These are phyloP conservation scores for Porpolomopsis calyptriformis DNA, from an alignment of 768 basidiomycete species.

Conservation along the genomic window DNA sequence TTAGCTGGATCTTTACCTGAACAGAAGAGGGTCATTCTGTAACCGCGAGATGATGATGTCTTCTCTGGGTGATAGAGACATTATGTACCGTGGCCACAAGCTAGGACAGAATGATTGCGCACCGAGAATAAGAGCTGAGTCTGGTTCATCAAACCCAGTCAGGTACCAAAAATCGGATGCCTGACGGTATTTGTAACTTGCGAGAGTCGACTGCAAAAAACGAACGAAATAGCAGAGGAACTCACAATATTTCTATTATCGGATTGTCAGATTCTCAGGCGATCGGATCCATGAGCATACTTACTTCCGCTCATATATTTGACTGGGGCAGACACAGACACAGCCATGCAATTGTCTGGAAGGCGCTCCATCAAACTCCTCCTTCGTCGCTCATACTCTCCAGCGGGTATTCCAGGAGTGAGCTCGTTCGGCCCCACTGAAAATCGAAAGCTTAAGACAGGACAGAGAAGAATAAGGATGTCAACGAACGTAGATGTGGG, in stretches of 20 bases:
- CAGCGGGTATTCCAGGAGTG: constrained; percentile 68
- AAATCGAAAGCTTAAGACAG: neutral
- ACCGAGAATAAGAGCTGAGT: constrained; percentile 83
- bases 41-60: constrained; percentile 56
- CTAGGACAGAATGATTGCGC: constrained; percentile 8
- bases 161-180: constrained; percentile 91
- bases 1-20: constrained; percentile 60
- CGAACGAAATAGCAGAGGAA: neutral
- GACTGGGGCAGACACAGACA: constrained; percentile 67
- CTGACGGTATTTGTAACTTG: constrained; percentile 91
- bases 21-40: constrained; percentile 80
- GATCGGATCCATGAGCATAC: constrained; percentile 20
- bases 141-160: constrained; percentile 91
- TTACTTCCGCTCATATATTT: constrained; percentile 80
- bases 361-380: constrained; percentile 60
- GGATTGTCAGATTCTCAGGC: constrained; percentile 5
- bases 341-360: constrained; percentile 62
- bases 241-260: constrained; percentile 59
- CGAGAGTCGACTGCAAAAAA: constrained; percentile 7
- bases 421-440: constrained; percentile 54
- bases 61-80: constrained; percentile 43
- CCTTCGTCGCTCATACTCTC: constrained; percentile 71
- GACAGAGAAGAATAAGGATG: neutral
- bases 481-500: constrained; percentile 67
- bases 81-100: neutral